Percentiles rank a stretch among this genome's conserved stretches.
phyloP scores from a whole-genome alignment of 129 eudicot genomes.

The Artemisia tridentata region DNA sequence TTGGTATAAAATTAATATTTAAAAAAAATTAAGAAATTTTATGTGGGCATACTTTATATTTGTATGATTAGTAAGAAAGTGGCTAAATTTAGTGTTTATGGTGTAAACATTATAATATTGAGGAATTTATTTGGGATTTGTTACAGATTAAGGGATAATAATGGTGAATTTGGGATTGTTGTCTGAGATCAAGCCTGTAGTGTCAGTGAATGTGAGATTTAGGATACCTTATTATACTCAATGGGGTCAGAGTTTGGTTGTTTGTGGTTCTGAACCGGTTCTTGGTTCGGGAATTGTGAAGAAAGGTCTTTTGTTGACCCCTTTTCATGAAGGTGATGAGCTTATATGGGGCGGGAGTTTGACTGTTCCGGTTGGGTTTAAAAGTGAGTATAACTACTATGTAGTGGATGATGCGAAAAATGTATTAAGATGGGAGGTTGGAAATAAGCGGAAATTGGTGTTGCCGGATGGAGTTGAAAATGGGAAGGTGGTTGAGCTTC shows the following conservation, averaged over 20 bases:
- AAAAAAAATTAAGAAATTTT: too few species aligned
- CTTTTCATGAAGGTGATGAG: constrained; percentile 79
- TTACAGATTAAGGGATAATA: constrained; percentile 23
- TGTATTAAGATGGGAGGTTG: constrained; percentile 74
- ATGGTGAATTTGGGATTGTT: constrained; percentile 76
- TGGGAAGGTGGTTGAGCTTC: constrained; percentile 73
- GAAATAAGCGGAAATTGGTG: constrained; percentile 66
- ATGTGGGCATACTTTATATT: constrained; percentile 2
- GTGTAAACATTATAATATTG: not conserved
- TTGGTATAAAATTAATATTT: too few species aligned
- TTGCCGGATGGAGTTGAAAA: constrained; percentile 58
- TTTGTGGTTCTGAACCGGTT: constrained; percentile 79
- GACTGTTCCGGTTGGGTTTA: constrained; percentile 59
- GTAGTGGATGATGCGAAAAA: constrained; percentile 76
- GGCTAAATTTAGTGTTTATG: not conserved
- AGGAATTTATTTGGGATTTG: constrained; percentile 13
- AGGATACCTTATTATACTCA: constrained; percentile 88
- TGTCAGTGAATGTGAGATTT: constrained; percentile 63
- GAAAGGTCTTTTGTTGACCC: constrained; percentile 72
- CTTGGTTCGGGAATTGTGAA: constrained; percentile 92
- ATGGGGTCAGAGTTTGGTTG: constrained; percentile 91
- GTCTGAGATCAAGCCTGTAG: constrained; percentile 50
- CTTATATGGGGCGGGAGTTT: constrained; percentile 84
- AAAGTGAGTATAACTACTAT: constrained; percentile 74
- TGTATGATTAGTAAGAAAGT: constrained; percentile 11